Evolutionary conservation across 2,329 filamentous ascomycete species (phyloP).

Genomic region (Emergomyces orientalis): DNA sequence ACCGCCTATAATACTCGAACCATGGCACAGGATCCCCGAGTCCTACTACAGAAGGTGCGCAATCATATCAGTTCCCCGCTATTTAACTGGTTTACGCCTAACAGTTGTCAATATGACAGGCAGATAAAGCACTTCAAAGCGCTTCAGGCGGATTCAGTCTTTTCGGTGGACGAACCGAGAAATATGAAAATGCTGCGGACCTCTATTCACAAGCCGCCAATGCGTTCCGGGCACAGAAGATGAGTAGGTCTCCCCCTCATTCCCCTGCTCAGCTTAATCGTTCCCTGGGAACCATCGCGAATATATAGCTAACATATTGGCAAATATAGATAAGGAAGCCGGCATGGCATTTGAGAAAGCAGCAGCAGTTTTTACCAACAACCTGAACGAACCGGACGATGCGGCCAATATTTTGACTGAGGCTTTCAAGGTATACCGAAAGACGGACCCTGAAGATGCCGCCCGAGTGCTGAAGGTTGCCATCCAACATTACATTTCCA

Average conservation of each 20-base stretch:
- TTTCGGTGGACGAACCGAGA: conserved; percentile 79
- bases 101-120: conserved; percentile 45
- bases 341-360: conserved; percentile 79
- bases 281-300: neutral
- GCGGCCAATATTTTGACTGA: conserved; percentile 80
- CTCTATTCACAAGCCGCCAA: conserved; percentile 83
- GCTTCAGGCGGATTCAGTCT: conserved; percentile 77
- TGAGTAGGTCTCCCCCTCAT: conserved; percentile 48
- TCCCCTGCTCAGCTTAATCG: neutral
- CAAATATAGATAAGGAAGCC: conserved; percentile 62
- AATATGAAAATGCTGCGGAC: conserved; percentile 82
- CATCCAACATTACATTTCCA: conserved; percentile 75
- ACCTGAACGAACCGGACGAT: conserved; percentile 85
- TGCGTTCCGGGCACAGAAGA: conserved; percentile 79
- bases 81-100: conserved; percentile 19
- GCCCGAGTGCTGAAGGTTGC: conserved; percentile 69
- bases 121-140: conserved; percentile 69
- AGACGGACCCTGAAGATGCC: conserved; percentile 72
- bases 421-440: conserved; percentile 91
- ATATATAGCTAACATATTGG: neutral
- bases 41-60: conserved; percentile 65
- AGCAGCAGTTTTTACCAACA: conserved; percentile 66
- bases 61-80: conserved; percentile 14
- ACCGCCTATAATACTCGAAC: neutral
- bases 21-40: conserved; percentile 64